These are phyloP conservation scores for Bocquillonia castaneifolia DNA, from an alignment of 441 rosid species.

Conservation along the genomic window DNA sequence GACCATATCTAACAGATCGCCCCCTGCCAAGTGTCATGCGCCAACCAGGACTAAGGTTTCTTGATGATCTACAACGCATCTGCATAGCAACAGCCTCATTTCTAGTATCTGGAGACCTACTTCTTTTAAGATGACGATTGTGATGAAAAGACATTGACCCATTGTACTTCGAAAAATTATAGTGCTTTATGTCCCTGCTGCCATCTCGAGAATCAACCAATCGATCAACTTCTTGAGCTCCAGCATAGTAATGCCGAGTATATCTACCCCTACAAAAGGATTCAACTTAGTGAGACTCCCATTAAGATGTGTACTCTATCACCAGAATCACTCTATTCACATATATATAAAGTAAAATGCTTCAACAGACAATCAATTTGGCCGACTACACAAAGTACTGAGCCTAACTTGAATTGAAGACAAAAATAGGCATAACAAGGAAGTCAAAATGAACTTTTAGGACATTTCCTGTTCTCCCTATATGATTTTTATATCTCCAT, in stretches of 20 bases:
- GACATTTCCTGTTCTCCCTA: no score
- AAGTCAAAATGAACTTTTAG: no score
- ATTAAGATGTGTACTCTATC: slow-evolving; percentile 8
- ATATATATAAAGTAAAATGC: neutral
- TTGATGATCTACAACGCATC: slow-evolving; percentile 6
- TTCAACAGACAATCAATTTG: neutral
- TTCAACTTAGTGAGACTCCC: slow-evolving; percentile 14
- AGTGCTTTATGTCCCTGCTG: slow-evolving; percentile 5
- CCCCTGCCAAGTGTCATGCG: slow-evolving; percentile 15
- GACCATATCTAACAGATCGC: slow-evolving; percentile 21
- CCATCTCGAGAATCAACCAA: slow-evolving; percentile 9
- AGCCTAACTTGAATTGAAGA: no score
- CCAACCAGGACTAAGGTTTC: slow-evolving; percentile 22
- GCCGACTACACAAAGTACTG: no score
- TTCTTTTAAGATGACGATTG: slow-evolving; percentile 1
- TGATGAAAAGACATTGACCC: slow-evolving; percentile 6
- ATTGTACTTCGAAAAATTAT: neutral
- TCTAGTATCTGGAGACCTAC: slow-evolving; percentile 20
- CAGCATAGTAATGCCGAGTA: slow-evolving; percentile 1
- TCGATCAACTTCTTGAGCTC: slow-evolving; percentile 15
- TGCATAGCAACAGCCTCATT: slow-evolving; percentile 11
- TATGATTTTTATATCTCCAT: no score
- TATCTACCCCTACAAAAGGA: slow-evolving; percentile 17
- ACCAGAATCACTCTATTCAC: slow-evolving; percentile 18
- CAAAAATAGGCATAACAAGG: no score